Evolutionary conservation across 139 green algal species (phyloP).

Genomic region (Pleodorina starrii): DNA sequence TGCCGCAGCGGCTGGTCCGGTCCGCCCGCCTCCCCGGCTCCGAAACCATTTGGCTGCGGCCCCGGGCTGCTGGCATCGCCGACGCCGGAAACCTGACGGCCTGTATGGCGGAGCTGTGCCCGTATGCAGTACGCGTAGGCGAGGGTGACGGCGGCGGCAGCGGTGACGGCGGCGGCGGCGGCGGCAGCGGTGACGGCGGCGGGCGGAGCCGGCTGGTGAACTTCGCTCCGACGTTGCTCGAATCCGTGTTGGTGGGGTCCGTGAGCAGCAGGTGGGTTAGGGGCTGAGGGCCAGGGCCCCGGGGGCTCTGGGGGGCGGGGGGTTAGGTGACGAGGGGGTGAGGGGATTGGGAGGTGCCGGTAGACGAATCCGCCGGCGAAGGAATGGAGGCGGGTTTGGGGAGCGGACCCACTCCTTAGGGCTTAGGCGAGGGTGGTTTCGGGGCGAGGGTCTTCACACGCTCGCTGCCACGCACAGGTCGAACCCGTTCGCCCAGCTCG

Average conservation of each 20-base stretch:
- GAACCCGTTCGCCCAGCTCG: not conserved
- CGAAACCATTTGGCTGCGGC: not conserved
- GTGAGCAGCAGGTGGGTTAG: conserved; percentile 6
- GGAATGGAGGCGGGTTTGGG: too few species aligned
- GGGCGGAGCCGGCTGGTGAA: conserved; percentile 1
- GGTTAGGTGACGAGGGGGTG: not conserved
- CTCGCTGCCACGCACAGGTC: conserved; percentile 6
- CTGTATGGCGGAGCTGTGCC: not conserved
- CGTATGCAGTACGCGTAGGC: not conserved
- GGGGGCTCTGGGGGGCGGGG: not conserved
- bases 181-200: not conserved
- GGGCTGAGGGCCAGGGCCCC: not conserved
- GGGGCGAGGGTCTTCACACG: too few species aligned
- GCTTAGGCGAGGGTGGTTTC: too few species aligned
- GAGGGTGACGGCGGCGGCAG: not conserved
- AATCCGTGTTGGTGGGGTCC: not conserved
- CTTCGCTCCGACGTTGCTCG: not conserved
- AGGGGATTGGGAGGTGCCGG: not conserved
- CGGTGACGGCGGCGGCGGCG: not conserved
- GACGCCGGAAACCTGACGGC: not conserved
- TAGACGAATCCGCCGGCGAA: too few species aligned
- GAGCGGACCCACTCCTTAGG: too few species aligned
- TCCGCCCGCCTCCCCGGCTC: not conserved
- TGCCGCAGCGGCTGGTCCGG: not conserved
- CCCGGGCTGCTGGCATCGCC: not conserved